Evolutionary conservation across 2,329 filamentous ascomycete genomes (phyloP), one percentile per base, ranked within the genome.

Genomic region (Stagonosporopsis chrysanthemi): DNA sequence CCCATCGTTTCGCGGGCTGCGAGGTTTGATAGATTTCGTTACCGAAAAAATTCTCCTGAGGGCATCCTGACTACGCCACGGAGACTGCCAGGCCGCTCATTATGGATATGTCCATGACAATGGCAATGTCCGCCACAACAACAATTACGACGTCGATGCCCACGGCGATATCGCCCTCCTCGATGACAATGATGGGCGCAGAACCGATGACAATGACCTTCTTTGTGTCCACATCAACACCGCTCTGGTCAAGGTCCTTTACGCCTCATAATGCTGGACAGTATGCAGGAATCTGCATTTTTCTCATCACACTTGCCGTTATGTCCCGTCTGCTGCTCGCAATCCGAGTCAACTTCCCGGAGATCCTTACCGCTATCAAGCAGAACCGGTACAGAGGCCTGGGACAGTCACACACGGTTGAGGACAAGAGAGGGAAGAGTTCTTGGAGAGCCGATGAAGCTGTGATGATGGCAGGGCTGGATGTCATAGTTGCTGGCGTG

Each of bases 271-370:
- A 78, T 11, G 78, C 82, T 0, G 90, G 88, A 61, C 78, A 83
- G 57, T 97, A 97, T 76, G 91, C 91, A 0, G 93, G 86, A 44
- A 95, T 92, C 8, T 96, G 93, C 80, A 90, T 97, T 74, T 97
- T 97, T 78, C 83, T 97, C 55, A 87, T 96, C 71, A 68, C 88
- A 22, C 85, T 97, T 33, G 87, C 87, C 51, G 79, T 87, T 53
- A 70, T 89, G 58, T 87, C 88, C 71, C 88, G 92, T 43, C 76
- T 81, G 14, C 81, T 96, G 6, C 77, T 93, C 22, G 92, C 92
- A 1, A 79, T 85, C 66, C 90, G 90, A 71, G 70, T 65, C 17
- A 69, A 80, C 40, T 61, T 80, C 11, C 75, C 84, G 79, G 75
- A 84, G 80, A 75, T 84, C 79, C 17, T 69, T 24, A 58, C 41